Evolutionary conservation across 345 rosid genomes (phyloP), one percentile per base, ranked within the genome.

Genomic region (Citrus unshiu): DNA sequence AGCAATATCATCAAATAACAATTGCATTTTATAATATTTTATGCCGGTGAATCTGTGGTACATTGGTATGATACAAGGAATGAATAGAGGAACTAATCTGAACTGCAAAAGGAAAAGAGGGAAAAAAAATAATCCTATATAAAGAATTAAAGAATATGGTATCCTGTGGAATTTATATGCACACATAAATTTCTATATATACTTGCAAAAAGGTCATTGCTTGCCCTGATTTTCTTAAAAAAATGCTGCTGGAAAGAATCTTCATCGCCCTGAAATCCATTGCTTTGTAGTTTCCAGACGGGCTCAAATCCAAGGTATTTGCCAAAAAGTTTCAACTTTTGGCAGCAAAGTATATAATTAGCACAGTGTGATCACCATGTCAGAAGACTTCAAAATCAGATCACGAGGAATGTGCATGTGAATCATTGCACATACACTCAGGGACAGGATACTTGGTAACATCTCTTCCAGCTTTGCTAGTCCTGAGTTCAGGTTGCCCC

Each of bases 381-480:
- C 25, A 51, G 30, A 69, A 21, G 77, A 22, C 39, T 30, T 57
- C 12, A 2, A 49, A 13, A 37, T 76, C 57, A 58, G 35, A 72
- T 56, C 66, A 69, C 25, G 22, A 49, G 27, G n/a, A 49, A 25
- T 25, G 81, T 49, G 74, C 1, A 19, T 3, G 79, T 24, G 83
- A 70, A 73, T 83, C 74, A 9, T 85, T 91, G 85, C 99, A 93
- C 97, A 96, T 90, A 27, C 99, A 96, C 75, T 91, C 94, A 4
- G 94, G 98, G 66, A 94, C 83, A 7, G 97, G 99, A 79, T 88
- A 93, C 84, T 96, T 96, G 7, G 98, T 91, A 4, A 89, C 97
- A 79, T 96, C 99, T 83, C 91, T 88, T 85, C 93, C 93, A 32
- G 84, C 83, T 87, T 91, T 93, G 84, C 81, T 88, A n/a, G 86